These are phyloP conservation scores for Ustulina deusta DNA, from an alignment of 2,329 filamentous ascomycete species.

Conservation along the genomic window DNA sequence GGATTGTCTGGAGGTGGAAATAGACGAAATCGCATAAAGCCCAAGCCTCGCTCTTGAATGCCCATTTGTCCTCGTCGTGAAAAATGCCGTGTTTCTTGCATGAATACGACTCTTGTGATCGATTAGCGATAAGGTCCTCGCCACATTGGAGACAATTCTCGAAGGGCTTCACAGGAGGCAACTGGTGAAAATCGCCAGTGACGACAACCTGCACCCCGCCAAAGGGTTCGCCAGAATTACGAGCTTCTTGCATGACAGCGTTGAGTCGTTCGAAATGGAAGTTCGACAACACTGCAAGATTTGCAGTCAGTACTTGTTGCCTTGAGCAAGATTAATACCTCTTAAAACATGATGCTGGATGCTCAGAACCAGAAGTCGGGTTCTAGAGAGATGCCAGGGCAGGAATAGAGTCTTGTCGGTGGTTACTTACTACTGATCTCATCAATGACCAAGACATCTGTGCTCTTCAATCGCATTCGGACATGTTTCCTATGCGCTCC, in stretches of 20 bases:
- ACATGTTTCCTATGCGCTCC: slow-evolving; percentile 51
- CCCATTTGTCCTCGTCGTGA: slow-evolving; percentile 67
- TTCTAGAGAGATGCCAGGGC: not conserved
- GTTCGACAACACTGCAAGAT: slow-evolving; percentile 64
- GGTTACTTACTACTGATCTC: slow-evolving; percentile 65
- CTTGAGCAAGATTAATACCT: slow-evolving; percentile 3
- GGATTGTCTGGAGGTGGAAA: slow-evolving; percentile 65
- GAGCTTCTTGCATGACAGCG: slow-evolving; percentile 57
- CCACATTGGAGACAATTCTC: slow-evolving; percentile 64
- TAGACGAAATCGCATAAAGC: slow-evolving; percentile 64
- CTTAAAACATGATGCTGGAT: not conserved
- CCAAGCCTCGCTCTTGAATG: slow-evolving; percentile 69
- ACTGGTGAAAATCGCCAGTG: slow-evolving; percentile 71
- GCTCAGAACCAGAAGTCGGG: not conserved
- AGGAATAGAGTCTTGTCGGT: not conserved
- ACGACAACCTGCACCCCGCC: slow-evolving; percentile 67
- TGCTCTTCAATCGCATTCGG: slow-evolving; percentile 54
- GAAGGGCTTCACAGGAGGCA: slow-evolving; percentile 71
- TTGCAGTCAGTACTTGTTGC: slow-evolving; percentile 1
- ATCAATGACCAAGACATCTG: slow-evolving; percentile 71
- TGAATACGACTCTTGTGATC: slow-evolving; percentile 45
- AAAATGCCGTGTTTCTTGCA: slow-evolving; percentile 55
- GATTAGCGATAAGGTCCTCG: slow-evolving; percentile 40
- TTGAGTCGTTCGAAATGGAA: slow-evolving; percentile 65
- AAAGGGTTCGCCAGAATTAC: slow-evolving; percentile 45